Base-by-base conservation (phyloP, 192 early-diverging fungal genomes). In the Linnemannia zychae region DNA sequence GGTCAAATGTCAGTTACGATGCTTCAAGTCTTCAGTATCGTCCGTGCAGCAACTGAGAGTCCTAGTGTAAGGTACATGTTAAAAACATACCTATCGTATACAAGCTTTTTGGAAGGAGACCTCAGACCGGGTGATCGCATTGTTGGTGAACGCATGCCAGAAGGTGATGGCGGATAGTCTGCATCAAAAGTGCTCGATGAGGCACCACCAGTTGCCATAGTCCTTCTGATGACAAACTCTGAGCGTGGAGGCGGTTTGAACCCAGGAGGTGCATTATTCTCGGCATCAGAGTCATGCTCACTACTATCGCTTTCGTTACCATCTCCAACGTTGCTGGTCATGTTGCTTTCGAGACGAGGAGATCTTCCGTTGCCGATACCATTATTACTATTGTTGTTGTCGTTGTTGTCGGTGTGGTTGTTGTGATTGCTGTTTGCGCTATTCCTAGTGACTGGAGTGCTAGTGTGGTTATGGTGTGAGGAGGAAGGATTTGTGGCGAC, bases 81-180 rank as follows among this genome's bases (percentile, higher is more conserved):
- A 7, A 65, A 12, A n/a, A 38, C 36, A 1, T 73, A 79, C 83
- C 83, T 76, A 44, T 85, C 83, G 20, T 79, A 85, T 38, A 71
- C n/a, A 36, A 28, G 24, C 34, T 85, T 85, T 38, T 72, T 75
- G 33, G 77, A 52, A 3, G 83, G 83, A 17, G 83, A 85, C 60
- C 47, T 85, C 33, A 85, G 5, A 0, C 83, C 77, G 12, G 83
- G 83, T 15, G 82, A 78, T 36, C 67, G 71, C n/a, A 78, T 28
- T 18, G 37, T 44, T 33, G 69, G 31, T 34, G 77, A 68, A 4
- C 38, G 44, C 36, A 72, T 31, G 15, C 37, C 76, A 18, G 68
- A 31, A 34, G 73, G 66, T 15, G 73, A 75, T 18, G 38, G 34
- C 11, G 53, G 74, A 6, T 20, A 49, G 24, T 81, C 73, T 48